A percentile compares a stretch with the other conserved stretches of the same genome.
These are phyloP conservation scores for Plasmodium vivax DNA, from an alignment of 169 alveolate genomes.

Conservation along the genomic window DNA sequence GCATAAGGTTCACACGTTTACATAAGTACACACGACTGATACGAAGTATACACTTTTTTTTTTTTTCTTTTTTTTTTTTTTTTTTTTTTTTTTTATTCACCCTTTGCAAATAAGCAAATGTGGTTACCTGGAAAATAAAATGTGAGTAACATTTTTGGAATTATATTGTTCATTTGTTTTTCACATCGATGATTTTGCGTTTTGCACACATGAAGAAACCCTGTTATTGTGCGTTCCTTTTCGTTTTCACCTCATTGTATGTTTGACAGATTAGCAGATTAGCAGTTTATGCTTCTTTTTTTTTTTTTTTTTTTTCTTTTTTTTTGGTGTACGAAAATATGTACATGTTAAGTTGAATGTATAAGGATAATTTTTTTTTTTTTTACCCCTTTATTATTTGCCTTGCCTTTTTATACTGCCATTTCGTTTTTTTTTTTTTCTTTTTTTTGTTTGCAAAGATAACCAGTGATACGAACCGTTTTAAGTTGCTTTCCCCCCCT, in stretches of 20 bases:
- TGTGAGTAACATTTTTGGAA: background rate
- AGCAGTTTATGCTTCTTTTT: background rate
- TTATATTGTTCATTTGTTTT: constrained; percentile 22
- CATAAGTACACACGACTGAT: background rate
- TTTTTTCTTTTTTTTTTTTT: background rate
- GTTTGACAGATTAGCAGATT: background rate
- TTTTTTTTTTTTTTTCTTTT: background rate
- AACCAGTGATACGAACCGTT: background rate
- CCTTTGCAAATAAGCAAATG: constrained; percentile 20
- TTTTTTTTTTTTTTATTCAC: background rate
- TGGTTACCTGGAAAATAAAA: constrained; percentile 15
- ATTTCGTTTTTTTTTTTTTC: background rate
- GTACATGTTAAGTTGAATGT: background rate
- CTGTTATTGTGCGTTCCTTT: background rate
- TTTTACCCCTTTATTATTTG: no score
- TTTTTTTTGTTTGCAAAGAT: background rate
- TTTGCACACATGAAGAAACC: constrained; percentile 10
- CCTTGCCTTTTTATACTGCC: background rate
- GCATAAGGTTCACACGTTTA: background rate
- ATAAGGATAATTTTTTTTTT: background rate
- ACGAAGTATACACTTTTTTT: background rate
- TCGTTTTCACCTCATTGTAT: background rate
- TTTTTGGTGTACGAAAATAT: constrained; percentile 2
- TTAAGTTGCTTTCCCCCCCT: background rate
- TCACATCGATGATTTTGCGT: constrained; percentile 6